These are phyloP conservation scores for Persicaria tinctoria DNA, from an alignment of 148 eudicot species.

Conservation along the genomic window DNA sequence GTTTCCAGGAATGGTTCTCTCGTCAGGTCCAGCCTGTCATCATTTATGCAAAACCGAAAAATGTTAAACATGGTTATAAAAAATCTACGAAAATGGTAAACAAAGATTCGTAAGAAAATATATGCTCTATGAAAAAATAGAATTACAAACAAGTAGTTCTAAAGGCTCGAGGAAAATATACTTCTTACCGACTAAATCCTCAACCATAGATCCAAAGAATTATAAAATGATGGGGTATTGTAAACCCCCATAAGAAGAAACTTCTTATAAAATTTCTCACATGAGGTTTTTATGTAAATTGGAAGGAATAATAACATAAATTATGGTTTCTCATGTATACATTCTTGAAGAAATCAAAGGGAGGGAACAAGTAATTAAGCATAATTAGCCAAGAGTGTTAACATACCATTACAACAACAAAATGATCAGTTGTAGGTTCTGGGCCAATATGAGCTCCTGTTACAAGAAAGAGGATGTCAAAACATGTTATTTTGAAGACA, in stretches of 20 bases:
- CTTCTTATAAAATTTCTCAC: neutral
- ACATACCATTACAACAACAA: conserved; percentile 89
- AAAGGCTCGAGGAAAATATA: neutral
- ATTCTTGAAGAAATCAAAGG: neutral
- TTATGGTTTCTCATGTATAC: conserved; percentile 3
- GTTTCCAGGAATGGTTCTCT: conserved; percentile 87
- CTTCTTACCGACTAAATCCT: neutral
- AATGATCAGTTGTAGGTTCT: conserved; percentile 97
- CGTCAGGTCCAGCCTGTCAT: conserved; percentile 60
- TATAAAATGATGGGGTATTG: neutral
- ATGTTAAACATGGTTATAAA: neutral
- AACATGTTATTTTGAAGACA: neutral
- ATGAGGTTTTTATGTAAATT: neutral
- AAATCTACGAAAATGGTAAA: neutral
- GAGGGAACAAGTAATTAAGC: neutral
- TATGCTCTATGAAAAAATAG: neutral
- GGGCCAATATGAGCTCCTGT: conserved; percentile 99
- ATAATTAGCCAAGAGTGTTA: neutral
- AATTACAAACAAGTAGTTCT: neutral
- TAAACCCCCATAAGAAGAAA: neutral
- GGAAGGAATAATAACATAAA: neutral
- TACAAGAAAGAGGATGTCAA: neutral
- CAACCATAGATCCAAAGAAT: neutral
- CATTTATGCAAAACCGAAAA: neutral
- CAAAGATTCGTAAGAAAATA: neutral